phyloP scores from a whole-genome alignment of 2,329 filamentous ascomycete genomes.

The Cordyceps cateniannulata region DNA sequence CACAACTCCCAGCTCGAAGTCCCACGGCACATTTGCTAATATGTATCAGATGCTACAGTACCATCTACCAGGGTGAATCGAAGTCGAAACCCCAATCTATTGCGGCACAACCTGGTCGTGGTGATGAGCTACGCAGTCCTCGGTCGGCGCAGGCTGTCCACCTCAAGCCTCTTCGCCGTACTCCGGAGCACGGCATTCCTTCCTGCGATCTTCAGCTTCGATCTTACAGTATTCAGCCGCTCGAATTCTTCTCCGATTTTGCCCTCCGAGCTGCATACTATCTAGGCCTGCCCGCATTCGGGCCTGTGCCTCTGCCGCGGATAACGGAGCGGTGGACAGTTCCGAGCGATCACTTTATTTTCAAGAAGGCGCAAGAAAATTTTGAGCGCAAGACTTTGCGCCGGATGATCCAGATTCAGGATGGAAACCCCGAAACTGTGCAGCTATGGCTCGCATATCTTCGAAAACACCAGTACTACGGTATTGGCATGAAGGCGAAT shows the following conservation, averaged over 20 bases:
- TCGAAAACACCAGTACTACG: constrained; percentile 86
- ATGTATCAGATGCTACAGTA: neutral
- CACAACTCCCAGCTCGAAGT: neutral
- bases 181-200: constrained; percentile 69
- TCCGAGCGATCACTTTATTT: constrained; percentile 79
- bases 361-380: constrained; percentile 97
- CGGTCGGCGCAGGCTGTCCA: constrained; percentile 80
- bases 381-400: constrained; percentile 87
- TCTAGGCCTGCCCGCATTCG: constrained; percentile 76
- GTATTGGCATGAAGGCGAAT: constrained; percentile 99
- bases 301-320: constrained; percentile 78
- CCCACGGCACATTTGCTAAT: neutral
- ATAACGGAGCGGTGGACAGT: constrained; percentile 94
- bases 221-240: constrained; percentile 81
- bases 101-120: neutral
- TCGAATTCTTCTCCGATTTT: constrained; percentile 94
- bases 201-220: constrained; percentile 88
- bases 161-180: constrained; percentile 72
- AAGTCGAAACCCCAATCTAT: neutral
- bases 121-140: constrained; percentile 50
- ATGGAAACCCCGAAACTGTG: constrained; percentile 82
- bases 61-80: neutral
- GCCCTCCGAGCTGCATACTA: constrained; percentile 92
- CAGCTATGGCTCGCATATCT: constrained; percentile 90
- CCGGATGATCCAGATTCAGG: constrained; percentile 83